phyloP scores from a whole-genome alignment of 2,329 filamentous ascomycete species.

The Epichloe typhina region DNA sequence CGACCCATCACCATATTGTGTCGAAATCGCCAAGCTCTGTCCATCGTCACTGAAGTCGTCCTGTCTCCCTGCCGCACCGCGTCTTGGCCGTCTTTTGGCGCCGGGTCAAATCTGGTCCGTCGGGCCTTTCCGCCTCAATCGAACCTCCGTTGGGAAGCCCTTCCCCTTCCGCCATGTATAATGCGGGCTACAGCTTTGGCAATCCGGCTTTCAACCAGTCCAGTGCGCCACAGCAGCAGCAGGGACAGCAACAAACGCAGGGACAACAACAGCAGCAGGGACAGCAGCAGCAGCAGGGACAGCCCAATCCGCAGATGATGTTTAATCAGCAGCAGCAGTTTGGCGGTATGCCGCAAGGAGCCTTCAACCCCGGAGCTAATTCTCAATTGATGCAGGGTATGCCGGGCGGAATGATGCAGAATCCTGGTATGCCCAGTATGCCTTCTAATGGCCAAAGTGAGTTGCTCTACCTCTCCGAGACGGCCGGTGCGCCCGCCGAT shows the following conservation, averaged over 20 bases:
- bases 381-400: constrained; percentile 42
- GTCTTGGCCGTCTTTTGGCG: neutral
- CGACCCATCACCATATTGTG: neutral
- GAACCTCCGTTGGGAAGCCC: neutral
- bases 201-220: constrained; percentile 33
- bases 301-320: constrained; percentile 40
- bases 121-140: neutral
- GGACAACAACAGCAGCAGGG: constrained; percentile 33
- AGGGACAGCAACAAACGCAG: constrained; percentile 31
- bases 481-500: neutral
- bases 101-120: neutral
- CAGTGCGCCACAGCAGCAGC: constrained; percentile 15
- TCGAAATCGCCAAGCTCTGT: too few relatives aligned
- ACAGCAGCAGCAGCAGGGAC: constrained; percentile 19
- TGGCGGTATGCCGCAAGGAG: constrained; percentile 37
- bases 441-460: constrained; percentile 46
- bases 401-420: constrained; percentile 51
- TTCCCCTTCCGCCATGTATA: constrained; percentile 32
- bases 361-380: constrained; percentile 37
- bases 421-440: constrained; percentile 45
- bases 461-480: constrained; percentile 14
- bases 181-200: constrained; percentile 40
- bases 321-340: constrained; percentile 45
- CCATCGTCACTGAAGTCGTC: too few relatives aligned
- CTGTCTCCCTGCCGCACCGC: neutral